phyloP scores from a whole-genome alignment of 2,329 filamentous ascomycete species.

The Magnaporthiopsis incrustans region DNA sequence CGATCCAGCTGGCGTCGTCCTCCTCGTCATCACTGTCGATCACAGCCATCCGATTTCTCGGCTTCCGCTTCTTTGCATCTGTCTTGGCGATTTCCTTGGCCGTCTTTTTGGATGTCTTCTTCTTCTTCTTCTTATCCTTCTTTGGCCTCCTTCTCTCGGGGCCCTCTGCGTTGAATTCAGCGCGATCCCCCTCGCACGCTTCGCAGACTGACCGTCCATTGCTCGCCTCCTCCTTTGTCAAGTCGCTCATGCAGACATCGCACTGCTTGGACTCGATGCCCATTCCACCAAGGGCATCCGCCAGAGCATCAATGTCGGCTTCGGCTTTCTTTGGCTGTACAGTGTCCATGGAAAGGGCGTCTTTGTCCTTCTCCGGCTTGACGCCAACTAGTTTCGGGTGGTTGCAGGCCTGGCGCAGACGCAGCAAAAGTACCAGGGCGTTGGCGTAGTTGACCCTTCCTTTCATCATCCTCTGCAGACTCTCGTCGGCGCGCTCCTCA shows the following conservation, averaged over 20 bases:
- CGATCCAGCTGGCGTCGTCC: slow-evolving; percentile 69
- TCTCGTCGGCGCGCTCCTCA: slow-evolving; percentile 76
- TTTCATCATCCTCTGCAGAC: slow-evolving; percentile 82
- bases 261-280: slow-evolving; percentile 72
- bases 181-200: slow-evolving; percentile 69
- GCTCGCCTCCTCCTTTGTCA: slow-evolving; percentile 46
- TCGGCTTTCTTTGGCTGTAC: slow-evolving; percentile 40
- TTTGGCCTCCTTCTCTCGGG: slow-evolving; percentile 28
- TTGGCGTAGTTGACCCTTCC: slow-evolving; percentile 79
- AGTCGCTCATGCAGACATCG: slow-evolving; percentile 68
- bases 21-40: slow-evolving; percentile 58
- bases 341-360: slow-evolving; percentile 63
- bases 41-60: slow-evolving; percentile 47
- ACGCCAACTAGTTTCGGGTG: slow-evolving; percentile 82
- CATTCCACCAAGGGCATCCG: slow-evolving; percentile 78
- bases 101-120: slow-evolving; percentile 25
- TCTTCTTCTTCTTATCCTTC: slow-evolving; percentile 29
- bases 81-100: slow-evolving; percentile 25
- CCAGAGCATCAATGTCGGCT: slow-evolving; percentile 71
- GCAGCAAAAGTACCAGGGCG: slow-evolving; percentile 83
- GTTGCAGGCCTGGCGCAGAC: slow-evolving; percentile 88
- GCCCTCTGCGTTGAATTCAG: slow-evolving; percentile 47
- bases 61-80: slow-evolving; percentile 25
- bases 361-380: slow-evolving; percentile 80
- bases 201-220: slow-evolving; percentile 48